Evolutionary conservation across 805 yeast genomes (phyloP).

Genomic region (Ascoidea tarda): DNA sequence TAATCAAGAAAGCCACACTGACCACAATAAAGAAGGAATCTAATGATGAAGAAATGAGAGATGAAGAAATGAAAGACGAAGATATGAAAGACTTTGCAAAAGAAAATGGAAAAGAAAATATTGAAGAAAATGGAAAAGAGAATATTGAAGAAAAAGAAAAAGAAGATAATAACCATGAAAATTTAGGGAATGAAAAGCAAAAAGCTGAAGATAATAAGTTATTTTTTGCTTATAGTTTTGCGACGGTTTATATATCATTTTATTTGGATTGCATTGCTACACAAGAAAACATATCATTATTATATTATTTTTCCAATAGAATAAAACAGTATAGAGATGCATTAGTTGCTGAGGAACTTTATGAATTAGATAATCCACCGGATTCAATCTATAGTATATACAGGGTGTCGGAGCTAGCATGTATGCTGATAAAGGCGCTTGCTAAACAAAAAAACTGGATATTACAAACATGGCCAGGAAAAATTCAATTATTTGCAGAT

Average conservation of each 20-base stretch:
- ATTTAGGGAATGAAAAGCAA: constrained; percentile 3
- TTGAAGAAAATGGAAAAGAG: background rate
- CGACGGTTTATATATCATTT: constrained; percentile 44
- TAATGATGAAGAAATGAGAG: constrained; percentile 2
- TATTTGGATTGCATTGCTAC: constrained; percentile 46
- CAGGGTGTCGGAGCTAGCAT: constrained; percentile 59
- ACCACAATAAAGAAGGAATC: constrained; percentile 9
- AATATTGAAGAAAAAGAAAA: constrained; percentile 3
- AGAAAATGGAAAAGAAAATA: background rate
- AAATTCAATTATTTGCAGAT: constrained; percentile 55
- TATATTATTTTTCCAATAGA: constrained; percentile 66
- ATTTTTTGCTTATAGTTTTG: constrained; percentile 34
- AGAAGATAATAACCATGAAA: background rate
- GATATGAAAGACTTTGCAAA: background rate
- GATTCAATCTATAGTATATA: constrained; percentile 33
- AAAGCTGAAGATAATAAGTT: constrained; percentile 11
- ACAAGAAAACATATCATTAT: constrained; percentile 52
- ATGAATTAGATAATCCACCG: constrained; percentile 12
- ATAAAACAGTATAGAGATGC: constrained; percentile 67
- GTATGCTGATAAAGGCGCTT: constrained; percentile 43
- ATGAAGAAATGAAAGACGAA: constrained; percentile 3
- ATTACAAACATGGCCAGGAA: constrained; percentile 72
- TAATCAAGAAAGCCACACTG: constrained; percentile 17
- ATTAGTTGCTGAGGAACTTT: constrained; percentile 21
- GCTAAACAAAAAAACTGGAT: constrained; percentile 53